Percentiles rank a stretch among this genome's conserved stretches.
These are phyloP conservation scores for Aspergillus panamensis DNA, from an alignment of 495 filamentous ascomycete species.

Conservation along the genomic window DNA sequence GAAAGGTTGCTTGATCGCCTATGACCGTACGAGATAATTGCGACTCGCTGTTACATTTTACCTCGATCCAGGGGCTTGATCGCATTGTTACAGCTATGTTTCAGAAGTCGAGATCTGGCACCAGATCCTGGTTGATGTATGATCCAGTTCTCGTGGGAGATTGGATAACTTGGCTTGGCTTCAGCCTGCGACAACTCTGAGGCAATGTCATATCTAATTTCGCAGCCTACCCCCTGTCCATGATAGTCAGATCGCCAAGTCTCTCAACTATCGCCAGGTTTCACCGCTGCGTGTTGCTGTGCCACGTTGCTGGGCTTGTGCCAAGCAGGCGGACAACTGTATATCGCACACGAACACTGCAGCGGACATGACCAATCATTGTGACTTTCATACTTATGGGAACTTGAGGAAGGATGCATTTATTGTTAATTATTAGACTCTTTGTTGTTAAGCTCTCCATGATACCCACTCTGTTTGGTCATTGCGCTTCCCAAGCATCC, in stretches of 20 bases:
- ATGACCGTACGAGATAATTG: not conserved
- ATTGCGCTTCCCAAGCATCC: slow-evolving; percentile 8
- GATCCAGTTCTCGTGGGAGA: not conserved
- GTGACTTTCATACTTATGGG: not conserved
- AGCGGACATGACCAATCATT: not conserved
- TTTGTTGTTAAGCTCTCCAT: slow-evolving; percentile 15
- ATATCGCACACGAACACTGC: slow-evolving; percentile 9
- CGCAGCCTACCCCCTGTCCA: not conserved
- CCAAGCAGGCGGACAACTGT: slow-evolving; percentile 18
- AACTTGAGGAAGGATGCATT: not conserved
- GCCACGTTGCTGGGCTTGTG: slow-evolving; percentile 17
- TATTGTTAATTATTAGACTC: slow-evolving; percentile 4
- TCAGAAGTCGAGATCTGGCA: slow-evolving; percentile 12
- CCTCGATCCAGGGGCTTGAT: not conserved
- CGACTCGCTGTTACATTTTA: slow-evolving; percentile 1
- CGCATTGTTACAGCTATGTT: slow-evolving; percentile 18
- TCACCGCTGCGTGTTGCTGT: slow-evolving; percentile 13
- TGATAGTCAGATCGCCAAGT: not conserved
- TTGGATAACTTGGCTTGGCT: not conserved
- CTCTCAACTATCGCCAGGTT: slow-evolving; percentile 1
- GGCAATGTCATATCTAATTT: not conserved
- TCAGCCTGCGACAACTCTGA: not conserved
- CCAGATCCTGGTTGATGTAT: not conserved
- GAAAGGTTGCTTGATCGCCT: slow-evolving; percentile 74
- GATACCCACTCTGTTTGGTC: slow-evolving; percentile 24